Conservation (phyloP, 352 stramenopile species). For the Nothophytophthora sp. region DNA sequence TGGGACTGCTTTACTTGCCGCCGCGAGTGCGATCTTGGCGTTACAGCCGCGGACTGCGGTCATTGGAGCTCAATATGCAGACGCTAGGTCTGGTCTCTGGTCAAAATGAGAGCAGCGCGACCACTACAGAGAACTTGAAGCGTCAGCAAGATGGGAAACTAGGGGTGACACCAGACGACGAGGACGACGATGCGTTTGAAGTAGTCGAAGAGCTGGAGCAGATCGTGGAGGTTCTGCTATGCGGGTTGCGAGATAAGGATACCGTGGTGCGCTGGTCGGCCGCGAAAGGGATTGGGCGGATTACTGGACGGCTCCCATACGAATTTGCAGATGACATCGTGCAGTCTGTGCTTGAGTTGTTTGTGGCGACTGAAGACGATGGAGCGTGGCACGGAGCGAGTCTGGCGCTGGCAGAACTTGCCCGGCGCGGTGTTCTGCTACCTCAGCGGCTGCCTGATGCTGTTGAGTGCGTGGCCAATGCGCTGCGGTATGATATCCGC, state of each 20-base stretch:
- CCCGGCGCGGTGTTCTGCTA: slow-evolving; percentile 94
- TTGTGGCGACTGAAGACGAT: slow-evolving; percentile 92
- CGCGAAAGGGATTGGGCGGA: slow-evolving; percentile 97
- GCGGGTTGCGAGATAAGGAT: slow-evolving; percentile 91
- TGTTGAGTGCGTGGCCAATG: slow-evolving; percentile 91
- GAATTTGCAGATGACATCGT: slow-evolving; percentile 97
- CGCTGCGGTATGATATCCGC: slow-evolving; percentile 95
- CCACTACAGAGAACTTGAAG: no score
- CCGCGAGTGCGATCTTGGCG: slow-evolving; percentile 95
- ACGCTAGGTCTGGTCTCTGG: slow-evolving; percentile 30
- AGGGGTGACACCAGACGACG: slow-evolving; percentile 13
- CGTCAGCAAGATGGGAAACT: slow-evolving; percentile 1
- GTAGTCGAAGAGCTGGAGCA: slow-evolving; percentile 98
- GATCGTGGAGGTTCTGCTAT: slow-evolving; percentile 93
- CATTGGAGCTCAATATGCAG: slow-evolving; percentile 93
- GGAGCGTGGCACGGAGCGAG: slow-evolving; percentile 97
- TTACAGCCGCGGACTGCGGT: slow-evolving; percentile 94
- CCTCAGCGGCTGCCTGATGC: slow-evolving; percentile 91
- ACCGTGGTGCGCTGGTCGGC: slow-evolving; percentile 99
- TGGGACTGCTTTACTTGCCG: slow-evolving; percentile 94
- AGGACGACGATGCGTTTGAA: slow-evolving; percentile 57
- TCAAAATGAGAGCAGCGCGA: not conserved
- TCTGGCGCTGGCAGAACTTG: slow-evolving; percentile 96
- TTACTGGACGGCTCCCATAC: slow-evolving; percentile 94
- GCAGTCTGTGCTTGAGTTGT: slow-evolving; percentile 94